Percentiles rank a stretch among this genome's conserved stretches.
Evolutionary conservation across 2,329 filamentous ascomycete species (phyloP).

Genomic region (Fusarium luffae): DNA sequence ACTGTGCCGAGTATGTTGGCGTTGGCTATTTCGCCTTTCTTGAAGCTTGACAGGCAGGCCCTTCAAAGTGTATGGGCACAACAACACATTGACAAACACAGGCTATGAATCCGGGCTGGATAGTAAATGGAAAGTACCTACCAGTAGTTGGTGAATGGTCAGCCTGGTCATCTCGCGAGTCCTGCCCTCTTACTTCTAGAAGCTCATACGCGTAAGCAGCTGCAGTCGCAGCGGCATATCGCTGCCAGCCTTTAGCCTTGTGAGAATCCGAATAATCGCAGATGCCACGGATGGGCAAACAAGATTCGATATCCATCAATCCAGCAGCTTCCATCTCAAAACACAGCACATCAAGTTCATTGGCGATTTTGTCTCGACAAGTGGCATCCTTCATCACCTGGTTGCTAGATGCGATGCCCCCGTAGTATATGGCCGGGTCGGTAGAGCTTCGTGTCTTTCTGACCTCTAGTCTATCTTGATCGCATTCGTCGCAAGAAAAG

Average conservation of each 20-base stretch:
- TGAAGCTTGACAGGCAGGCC: too few species aligned
- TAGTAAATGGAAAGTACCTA: too few species aligned
- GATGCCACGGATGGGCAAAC: conserved; percentile 54
- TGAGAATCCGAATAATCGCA: conserved; percentile 51
- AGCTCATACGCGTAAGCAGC: conserved; percentile 9
- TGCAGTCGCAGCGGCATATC: neutral
- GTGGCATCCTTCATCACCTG: conserved; percentile 51
- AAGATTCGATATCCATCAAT: conserved; percentile 46
- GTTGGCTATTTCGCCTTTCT: too few species aligned
- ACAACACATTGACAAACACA: too few species aligned
- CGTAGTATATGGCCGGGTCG: conserved; percentile 10
- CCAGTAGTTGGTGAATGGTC: too few species aligned
- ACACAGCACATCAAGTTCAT: conserved; percentile 30
- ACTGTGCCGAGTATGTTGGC: too few species aligned
- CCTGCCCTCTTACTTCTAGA: neutral
- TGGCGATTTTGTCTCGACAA: conserved; percentile 46
- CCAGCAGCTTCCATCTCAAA: conserved; percentile 51
- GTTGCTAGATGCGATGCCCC: conserved; percentile 48
- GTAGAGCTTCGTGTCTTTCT: neutral
- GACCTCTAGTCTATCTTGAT: fast-evolving
- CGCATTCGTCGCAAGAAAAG: neutral
- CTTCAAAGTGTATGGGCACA: too few species aligned
- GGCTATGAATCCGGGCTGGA: too few species aligned
- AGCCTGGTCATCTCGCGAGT: too few species aligned
- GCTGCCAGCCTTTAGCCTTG: neutral